Evolutionary conservation across 371 early-diverging fungal genomes (phyloP), one percentile per base, ranked within the genome.

Genomic region (Mortierella sp.): DNA sequence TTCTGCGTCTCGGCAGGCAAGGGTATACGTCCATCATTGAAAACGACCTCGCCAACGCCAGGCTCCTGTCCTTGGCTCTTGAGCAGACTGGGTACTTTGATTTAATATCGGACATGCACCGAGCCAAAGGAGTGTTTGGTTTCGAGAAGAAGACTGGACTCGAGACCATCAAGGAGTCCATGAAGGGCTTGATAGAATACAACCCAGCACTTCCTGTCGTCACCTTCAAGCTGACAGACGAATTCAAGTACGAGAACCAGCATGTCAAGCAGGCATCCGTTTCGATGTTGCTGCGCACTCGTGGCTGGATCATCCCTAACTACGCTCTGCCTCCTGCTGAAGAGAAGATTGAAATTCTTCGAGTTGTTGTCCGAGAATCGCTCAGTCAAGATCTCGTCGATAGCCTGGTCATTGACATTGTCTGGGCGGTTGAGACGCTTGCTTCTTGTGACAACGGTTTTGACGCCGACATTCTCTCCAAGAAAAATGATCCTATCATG

Each of bases 1-100:
- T 93, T 56, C 65, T 93, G 24, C 86, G 92, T 39, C 83, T 87
- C 30, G 93, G 91, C 0, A 65, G 56, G n/a, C 80, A 81, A 37
- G 93, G 93, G 0, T 93, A 85, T 79, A 80, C 76, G 4, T 68
- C 81, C 53, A 80, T 93, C 24, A 84, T 88, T 72, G 66, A 81
- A 19, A 85, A 82, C 27, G 80, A 80, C 31, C 50, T 88, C 23
- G 49, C 56, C 19, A 88, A 87, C 52, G 88, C 92, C 9, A 79
- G 84, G 15, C 67, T 83, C 28, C 72, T 90, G 11, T 85, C 89
- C 0, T 58, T 69, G 8, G 81, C 81, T 1, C 63, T 89, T 28
- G 89, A 87, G 59, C 63, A 70, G 1, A 81, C 83, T 0, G 88
- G 86, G 8, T 81, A 72, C 48, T 91, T 87, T 72, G 81, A 85